phyloP scores from a whole-genome alignment of 495 filamentous ascomycete genomes.

The Durotheca rogersii region DNA sequence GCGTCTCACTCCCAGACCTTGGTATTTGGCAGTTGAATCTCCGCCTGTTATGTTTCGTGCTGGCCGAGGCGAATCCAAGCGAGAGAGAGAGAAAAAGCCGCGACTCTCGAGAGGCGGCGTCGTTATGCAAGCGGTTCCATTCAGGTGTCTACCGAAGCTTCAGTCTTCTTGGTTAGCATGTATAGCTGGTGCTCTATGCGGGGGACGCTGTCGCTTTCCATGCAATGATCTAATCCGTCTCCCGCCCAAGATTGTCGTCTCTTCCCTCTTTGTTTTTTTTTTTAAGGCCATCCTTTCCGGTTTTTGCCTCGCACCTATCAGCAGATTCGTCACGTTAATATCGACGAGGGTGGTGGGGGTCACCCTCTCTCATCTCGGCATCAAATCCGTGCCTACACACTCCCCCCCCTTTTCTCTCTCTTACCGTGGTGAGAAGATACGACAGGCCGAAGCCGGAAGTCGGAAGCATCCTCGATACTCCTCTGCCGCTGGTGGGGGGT shows the following conservation, averaged over 20 bases:
- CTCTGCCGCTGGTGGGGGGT: background rate
- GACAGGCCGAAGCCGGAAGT: slow-evolving; percentile 9
- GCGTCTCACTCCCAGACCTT: slow-evolving; percentile 15
- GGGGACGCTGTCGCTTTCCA: slow-evolving; percentile 6
- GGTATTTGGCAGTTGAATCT: slow-evolving; percentile 1
- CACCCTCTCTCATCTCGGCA: slow-evolving; percentile 32
- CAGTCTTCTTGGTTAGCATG: too few species aligned
- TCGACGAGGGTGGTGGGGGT: slow-evolving; percentile 25
- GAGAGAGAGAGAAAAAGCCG: too few species aligned
- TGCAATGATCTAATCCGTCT: slow-evolving; percentile 5
- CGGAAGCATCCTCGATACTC: slow-evolving; percentile 8
- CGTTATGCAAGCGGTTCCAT: too few species aligned
- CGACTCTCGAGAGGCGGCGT: too few species aligned
- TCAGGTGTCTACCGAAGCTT: too few species aligned
- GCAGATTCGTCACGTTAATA: slow-evolving; percentile 13
- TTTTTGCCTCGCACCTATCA: too few species aligned
- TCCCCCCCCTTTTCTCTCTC: slow-evolving; percentile 2
- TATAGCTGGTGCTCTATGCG: too few species aligned
- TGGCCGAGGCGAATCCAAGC: too few species aligned
- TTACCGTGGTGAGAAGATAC: slow-evolving; percentile 22
- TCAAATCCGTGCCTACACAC: too few species aligned
- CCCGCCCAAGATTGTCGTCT: too few species aligned
- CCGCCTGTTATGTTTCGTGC: background rate
- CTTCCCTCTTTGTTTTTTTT: too few species aligned
- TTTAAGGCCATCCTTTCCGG: too few species aligned